These are phyloP conservation scores for Penicillium atrosanguineum DNA, from an alignment of 495 filamentous ascomycete species.

Conservation along the genomic window DNA sequence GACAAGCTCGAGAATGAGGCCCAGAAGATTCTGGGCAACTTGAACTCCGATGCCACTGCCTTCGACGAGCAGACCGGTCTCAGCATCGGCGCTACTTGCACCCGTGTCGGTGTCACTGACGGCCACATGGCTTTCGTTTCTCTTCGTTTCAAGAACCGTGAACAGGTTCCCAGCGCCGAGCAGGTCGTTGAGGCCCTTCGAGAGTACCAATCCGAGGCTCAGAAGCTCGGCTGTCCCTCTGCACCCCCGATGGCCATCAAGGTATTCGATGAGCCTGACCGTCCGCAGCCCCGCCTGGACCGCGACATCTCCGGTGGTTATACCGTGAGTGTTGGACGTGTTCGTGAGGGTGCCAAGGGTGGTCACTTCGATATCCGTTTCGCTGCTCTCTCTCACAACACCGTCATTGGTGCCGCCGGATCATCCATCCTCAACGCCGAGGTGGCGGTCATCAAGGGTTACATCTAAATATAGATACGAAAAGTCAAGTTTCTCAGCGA, in stretches of 20 bases:
- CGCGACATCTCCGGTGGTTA: constrained; percentile 72
- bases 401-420: constrained; percentile 91
- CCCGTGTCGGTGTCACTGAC: constrained; percentile 78
- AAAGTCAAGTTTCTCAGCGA: constrained; percentile 27
- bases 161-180: constrained; percentile 54
- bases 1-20: constrained; percentile 86
- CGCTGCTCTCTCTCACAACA: constrained; percentile 81
- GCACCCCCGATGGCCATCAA: constrained; percentile 70
- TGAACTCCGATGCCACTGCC: constrained; percentile 63
- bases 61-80: constrained; percentile 63
- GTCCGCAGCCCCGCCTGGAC: constrained; percentile 83
- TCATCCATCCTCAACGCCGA: constrained; percentile 94
- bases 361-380: constrained; percentile 83
- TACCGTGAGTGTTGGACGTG: constrained; percentile 75
- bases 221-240: constrained; percentile 71
- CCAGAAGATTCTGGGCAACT: constrained; percentile 73
- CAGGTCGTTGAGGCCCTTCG: constrained; percentile 67
- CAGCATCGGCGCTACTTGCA: constrained; percentile 75
- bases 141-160: constrained; percentile 61
- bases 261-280: constrained; percentile 76
- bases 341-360: constrained; percentile 66
- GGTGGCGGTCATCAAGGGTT: constrained; percentile 86
- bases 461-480: constrained; percentile 51
- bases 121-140: constrained; percentile 84
- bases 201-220: constrained; percentile 71